Percentiles rank a stretch among this genome's conserved stretches.
Evolutionary conservation across 2,329 filamentous ascomycete genomes (phyloP).

Genomic region (Gaeumannomyces sp.): DNA sequence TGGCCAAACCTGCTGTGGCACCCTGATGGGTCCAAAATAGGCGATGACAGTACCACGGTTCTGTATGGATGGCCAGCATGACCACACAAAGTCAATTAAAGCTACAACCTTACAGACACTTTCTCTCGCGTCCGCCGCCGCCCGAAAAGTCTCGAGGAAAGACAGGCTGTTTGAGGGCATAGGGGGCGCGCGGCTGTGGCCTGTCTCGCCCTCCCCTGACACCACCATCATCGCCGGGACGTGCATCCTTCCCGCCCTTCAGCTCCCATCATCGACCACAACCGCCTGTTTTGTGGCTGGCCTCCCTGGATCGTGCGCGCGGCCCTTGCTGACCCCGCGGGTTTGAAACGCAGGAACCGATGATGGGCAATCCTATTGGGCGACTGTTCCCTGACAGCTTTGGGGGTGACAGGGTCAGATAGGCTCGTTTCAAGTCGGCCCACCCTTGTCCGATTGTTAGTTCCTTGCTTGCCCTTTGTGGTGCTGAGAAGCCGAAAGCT

Average conservation of each 20-base stretch:
- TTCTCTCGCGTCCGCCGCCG: neutral
- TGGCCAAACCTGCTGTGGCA: neutral
- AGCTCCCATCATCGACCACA: neutral
- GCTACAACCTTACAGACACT: neutral
- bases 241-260: neutral
- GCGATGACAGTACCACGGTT: neutral
- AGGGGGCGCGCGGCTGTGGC: neutral
- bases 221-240: neutral
- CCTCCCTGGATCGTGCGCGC: neutral
- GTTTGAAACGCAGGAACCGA: neutral
- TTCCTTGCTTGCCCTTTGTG: neutral
- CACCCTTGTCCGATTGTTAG: neutral
- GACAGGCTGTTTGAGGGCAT: neutral
- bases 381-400: neutral
- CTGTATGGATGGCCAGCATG: neutral
- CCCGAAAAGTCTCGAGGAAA: neutral
- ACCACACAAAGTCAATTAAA: neutral
- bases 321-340: neutral
- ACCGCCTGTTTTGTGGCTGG: neutral
- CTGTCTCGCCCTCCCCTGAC: neutral
- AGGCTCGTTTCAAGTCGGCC: neutral
- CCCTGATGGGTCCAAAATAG: neutral
- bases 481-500: neutral
- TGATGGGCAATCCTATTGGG: neutral
- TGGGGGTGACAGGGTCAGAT: neutral